Evolutionary conservation across 2,329 filamentous ascomycete species (phyloP).

Genomic region (Talaromyces sp.): DNA sequence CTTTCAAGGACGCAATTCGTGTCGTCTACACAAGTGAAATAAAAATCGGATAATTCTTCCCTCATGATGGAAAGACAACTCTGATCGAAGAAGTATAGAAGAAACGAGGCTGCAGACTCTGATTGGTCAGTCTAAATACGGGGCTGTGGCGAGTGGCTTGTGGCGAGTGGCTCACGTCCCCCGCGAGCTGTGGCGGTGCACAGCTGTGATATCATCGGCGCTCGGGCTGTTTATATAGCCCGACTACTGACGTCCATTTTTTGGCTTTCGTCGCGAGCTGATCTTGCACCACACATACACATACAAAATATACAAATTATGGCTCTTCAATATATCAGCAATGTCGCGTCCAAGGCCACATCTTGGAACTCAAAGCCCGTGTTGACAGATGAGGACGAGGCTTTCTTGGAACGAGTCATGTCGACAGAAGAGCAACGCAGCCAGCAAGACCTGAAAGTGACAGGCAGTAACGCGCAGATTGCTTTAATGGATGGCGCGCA

Average conservation of each 20-base stretch:
- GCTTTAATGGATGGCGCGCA: constrained; percentile 42
- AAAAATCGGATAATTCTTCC: no score
- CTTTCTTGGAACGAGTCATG: constrained; percentile 49
- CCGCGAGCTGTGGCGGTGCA: neutral
- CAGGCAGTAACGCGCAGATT: constrained; percentile 39
- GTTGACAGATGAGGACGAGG: constrained; percentile 56
- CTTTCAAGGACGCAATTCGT: no score
- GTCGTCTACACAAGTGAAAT: no score
- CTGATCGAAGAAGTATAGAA: no score
- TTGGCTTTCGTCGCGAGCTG: neutral
- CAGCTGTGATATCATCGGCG: neutral
- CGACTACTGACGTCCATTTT: neutral
- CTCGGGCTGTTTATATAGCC: neutral
- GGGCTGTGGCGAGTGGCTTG: neutral
- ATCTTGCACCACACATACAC: neutral
- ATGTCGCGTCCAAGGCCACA: constrained; percentile 34
- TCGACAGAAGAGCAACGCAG: constrained; percentile 28
- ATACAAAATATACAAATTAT: constrained; percentile 2
- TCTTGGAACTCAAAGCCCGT: constrained; percentile 35
- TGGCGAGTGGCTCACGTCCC: neutral
- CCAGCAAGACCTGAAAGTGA: constrained; percentile 4
- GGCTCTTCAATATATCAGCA: constrained; percentile 39
- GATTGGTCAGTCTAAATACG: neutral
- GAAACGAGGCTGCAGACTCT: no score
- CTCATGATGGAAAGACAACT: no score